Evolutionary conservation across 345 rosid species (phyloP), one percentile per base, ranked within the genome.

Genomic region (Adansonia digitata): DNA sequence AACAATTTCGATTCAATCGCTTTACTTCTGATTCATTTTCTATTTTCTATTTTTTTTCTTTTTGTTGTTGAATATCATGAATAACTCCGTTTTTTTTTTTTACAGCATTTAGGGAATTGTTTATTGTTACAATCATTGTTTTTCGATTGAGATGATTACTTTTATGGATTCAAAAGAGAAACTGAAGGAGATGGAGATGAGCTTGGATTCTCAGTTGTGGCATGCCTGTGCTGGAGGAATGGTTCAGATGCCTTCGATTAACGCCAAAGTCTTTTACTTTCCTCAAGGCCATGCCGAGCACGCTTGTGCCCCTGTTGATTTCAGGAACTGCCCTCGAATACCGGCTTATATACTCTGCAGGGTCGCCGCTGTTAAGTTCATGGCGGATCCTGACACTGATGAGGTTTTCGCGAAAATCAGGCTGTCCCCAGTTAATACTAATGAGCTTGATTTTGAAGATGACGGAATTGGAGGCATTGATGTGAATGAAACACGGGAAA

Each of bases 201-300:
- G 87, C 69, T 83, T 90, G 72, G 91, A 87, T 80, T 90, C 92
- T 71, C 92, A 85, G 72, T 80, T 88, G 73, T 90, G 94, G 94
- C 94, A 90, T 69, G 94, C 94, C 72, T 90, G 94, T 72, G 92
- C 94, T 13, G 94, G 94, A 35, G 89, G 92, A n/a, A 86, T 90
- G 94, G 88, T 90, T 35, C 92, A 88, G 75, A 86, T 86, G 87
- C 94, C 94, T 20, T 70, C 84, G 1, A 43, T 87, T 27, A 84
- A 80, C 77, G 42, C 89, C 43, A 90, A 78, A 81, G 85, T 90
- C 39, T 79, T 79, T 62, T 90, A 90, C 79, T 90, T 90, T 69
- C 94, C 94, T 31, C 94, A 90, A 61, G 94, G 94, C 56, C 92
- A 90, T 37, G 89, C 87, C 0, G 94, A 90, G 82, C 94, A 90